phyloP scores from a whole-genome alignment of 1,284 basidiomycete species.

The Wallemia hederae region DNA sequence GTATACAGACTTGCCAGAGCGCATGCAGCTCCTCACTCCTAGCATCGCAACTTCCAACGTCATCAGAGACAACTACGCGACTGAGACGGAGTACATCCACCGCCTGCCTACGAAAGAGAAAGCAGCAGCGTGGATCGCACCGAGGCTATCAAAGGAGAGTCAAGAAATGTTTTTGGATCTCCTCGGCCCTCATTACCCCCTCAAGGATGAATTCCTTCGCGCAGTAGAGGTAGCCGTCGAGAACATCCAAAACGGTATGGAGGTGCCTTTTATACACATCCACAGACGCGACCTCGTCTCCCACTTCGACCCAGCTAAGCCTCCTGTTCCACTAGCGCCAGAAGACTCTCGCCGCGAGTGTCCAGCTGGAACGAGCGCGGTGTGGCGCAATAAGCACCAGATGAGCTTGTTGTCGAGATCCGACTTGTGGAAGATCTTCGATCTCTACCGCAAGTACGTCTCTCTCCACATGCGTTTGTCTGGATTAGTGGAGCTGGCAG shows the following conservation, averaged over 20 bases:
- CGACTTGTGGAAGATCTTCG: slow-evolving; percentile 66
- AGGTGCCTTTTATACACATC: slow-evolving; percentile 82
- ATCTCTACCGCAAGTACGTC: slow-evolving; percentile 57
- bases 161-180: slow-evolving; percentile 37
- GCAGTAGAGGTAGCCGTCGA: slow-evolving; percentile 54
- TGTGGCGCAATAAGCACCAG: slow-evolving; percentile 13
- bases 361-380: slow-evolving; percentile 16
- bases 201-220: slow-evolving; percentile 38
- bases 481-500: slow-evolving; percentile 33
- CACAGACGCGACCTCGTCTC: slow-evolving; percentile 76
- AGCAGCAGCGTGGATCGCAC: slow-evolving; percentile 68
- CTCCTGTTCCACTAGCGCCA: background rate
- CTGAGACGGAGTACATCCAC: slow-evolving; percentile 30
- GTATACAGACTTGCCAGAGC: slow-evolving; percentile 69
- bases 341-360: background rate
- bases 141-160: slow-evolving; percentile 49
- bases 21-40: slow-evolving; percentile 79
- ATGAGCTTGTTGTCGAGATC: slow-evolving; percentile 39
- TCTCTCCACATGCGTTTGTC: slow-evolving; percentile 46
- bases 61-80: slow-evolving; percentile 25
- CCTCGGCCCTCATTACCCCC: slow-evolving; percentile 27
- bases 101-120: slow-evolving; percentile 33
- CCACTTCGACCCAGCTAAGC: slow-evolving; percentile 22
- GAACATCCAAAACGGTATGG: slow-evolving; percentile 62
- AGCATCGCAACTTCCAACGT: slow-evolving; percentile 32